Evolutionary conservation across 2,329 filamentous ascomycete genomes (phyloP).

Genomic region (Diplodia corticola): DNA sequence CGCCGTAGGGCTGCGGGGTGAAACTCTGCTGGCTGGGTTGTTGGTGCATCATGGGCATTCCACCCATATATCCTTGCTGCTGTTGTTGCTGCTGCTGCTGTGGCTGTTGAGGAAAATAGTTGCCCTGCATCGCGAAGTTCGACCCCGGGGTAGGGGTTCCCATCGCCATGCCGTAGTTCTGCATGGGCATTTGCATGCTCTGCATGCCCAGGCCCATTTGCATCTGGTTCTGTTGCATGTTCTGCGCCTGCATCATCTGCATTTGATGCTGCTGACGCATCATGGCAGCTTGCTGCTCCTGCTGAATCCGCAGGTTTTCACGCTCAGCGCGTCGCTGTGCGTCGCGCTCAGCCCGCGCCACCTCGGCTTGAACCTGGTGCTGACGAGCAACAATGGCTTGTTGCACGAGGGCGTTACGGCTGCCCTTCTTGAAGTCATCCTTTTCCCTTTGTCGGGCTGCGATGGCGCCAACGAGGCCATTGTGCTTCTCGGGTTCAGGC

Average conservation of each 20-base stretch:
- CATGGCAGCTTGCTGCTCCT: conserved; percentile 28
- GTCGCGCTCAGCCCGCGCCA: conserved; percentile 42
- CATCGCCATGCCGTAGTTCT: conserved; percentile 15
- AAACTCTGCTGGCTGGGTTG: conserved; percentile 9
- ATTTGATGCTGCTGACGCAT: conserved; percentile 24
- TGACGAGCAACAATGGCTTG: conserved; percentile 65
- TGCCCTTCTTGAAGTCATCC: conserved; percentile 64
- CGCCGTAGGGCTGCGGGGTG: conserved; percentile 19
- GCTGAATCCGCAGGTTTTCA: conserved; percentile 31
- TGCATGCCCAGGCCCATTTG: conserved; percentile 17
- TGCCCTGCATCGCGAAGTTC: conserved; percentile 9
- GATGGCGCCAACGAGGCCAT: conserved; percentile 73
- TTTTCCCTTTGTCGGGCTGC: conserved; percentile 78
- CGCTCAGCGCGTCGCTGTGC: conserved; percentile 34
- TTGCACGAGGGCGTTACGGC: conserved; percentile 70
- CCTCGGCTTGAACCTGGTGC: conserved; percentile 53
- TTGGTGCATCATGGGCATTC: conserved; percentile 9
- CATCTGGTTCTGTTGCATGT: conserved; percentile 20
- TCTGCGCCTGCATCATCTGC: conserved; percentile 19
- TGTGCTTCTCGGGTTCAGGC: conserved; percentile 43
- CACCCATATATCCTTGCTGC: conserved; percentile 12
- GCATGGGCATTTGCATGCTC: conserved; percentile 21
- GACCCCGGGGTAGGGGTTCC: background rate
- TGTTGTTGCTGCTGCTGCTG: background rate
- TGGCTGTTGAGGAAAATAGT: conserved; percentile 9